Evolutionary conservation across 495 filamentous ascomycete genomes (phyloP).

Genomic region (Penicillium argentinense): DNA sequence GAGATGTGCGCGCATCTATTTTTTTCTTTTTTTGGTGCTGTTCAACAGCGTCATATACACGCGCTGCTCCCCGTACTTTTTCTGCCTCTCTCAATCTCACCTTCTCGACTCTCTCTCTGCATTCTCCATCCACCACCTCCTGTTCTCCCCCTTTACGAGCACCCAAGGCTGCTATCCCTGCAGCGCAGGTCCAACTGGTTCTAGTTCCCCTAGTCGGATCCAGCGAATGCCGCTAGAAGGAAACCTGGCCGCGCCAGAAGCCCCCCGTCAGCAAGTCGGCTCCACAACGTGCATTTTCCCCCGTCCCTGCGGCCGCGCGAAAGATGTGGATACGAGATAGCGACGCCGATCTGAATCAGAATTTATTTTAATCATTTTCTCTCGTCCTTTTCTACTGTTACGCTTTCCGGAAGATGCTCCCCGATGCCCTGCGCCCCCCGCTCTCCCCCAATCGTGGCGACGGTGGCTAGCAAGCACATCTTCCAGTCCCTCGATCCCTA

Average conservation of each 20-base stretch:
- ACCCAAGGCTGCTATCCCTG: background rate
- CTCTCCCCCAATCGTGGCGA: too few relatives aligned
- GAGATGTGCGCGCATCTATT: too few relatives aligned
- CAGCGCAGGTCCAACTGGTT: constrained; percentile 1
- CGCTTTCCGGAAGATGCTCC: background rate
- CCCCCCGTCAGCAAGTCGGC: constrained; percentile 33
- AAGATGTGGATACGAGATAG: constrained; percentile 28
- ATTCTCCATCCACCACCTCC: background rate
- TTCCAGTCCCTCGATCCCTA: constrained; percentile 1
- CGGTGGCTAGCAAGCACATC: too few relatives aligned
- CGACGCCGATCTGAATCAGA: constrained; percentile 37
- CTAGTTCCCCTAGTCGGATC: constrained; percentile 25
- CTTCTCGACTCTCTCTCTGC: background rate
- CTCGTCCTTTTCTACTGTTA: background rate
- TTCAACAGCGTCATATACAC: too few relatives aligned
- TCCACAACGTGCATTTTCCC: constrained; percentile 40
- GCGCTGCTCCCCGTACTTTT: background rate
- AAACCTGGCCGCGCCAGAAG: constrained; percentile 39
- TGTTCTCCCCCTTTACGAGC: background rate
- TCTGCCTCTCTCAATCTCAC: background rate
- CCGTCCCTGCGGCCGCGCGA: constrained; percentile 29
- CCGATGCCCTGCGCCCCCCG: background rate
- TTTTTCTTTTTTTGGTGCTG: background rate
- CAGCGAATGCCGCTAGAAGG: constrained; percentile 34
- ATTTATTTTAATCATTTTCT: constrained; percentile 1